phyloP scores from a whole-genome alignment of 1,284 basidiomycete genomes.

The Irpex sp. region DNA sequence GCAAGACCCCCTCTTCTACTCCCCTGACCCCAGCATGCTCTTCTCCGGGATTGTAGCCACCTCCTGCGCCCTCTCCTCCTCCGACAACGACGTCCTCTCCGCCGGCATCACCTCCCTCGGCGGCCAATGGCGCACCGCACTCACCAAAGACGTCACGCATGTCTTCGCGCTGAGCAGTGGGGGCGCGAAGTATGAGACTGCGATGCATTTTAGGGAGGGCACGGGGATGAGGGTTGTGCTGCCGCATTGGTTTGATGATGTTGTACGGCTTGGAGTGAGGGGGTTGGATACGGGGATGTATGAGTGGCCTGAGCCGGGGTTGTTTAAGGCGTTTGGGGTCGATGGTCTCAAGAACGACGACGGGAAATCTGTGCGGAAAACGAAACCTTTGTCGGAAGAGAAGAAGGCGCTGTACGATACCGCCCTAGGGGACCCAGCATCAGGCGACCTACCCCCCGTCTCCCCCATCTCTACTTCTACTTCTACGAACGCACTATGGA shows the following conservation, averaged over 20 bases:
- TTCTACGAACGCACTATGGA: slow-evolving; percentile 34
- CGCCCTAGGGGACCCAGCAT: slow-evolving; percentile 22
- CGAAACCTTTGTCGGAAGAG: slow-evolving; percentile 27
- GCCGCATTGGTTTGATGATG: slow-evolving; percentile 85
- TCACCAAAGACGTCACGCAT: slow-evolving; percentile 85
- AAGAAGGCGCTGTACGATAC: slow-evolving; percentile 45
- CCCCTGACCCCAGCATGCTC: slow-evolving; percentile 70
- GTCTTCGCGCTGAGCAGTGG: slow-evolving; percentile 59
- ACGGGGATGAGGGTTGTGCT: slow-evolving; percentile 61
- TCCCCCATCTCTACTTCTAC: slow-evolving; percentile 4
- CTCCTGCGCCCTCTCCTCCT: slow-evolving; percentile 56
- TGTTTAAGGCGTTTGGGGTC: slow-evolving; percentile 33
- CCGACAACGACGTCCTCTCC: slow-evolving; percentile 71
- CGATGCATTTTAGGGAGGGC: slow-evolving; percentile 51
- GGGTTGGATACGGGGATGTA: slow-evolving; percentile 59
- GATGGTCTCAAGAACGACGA: slow-evolving; percentile 16
- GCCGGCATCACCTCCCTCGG: slow-evolving; percentile 76
- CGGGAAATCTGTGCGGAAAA: slow-evolving; percentile 17
- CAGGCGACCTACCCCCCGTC: no score
- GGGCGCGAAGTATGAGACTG: slow-evolving; percentile 59
- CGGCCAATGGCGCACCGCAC: slow-evolving; percentile 72
- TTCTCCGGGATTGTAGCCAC: slow-evolving; percentile 82
- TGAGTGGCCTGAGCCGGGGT: slow-evolving; percentile 66
- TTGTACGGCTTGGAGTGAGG: slow-evolving; percentile 57
- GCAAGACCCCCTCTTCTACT: slow-evolving; percentile 62